phyloP scores from a whole-genome alignment of 257 asterid species.

The Cruciata laevipes region DNA sequence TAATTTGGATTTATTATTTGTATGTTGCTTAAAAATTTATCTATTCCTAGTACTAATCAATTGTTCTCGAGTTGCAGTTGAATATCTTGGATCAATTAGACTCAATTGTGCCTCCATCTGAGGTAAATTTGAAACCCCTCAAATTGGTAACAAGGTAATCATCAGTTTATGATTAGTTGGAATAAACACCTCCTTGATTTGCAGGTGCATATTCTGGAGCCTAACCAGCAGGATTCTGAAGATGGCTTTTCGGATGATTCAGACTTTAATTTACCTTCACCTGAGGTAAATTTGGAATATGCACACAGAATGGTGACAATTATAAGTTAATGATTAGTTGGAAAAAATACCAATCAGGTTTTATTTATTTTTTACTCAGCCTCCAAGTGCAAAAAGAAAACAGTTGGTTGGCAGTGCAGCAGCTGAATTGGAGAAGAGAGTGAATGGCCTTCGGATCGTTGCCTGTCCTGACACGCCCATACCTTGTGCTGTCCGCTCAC shows the following conservation, averaged over 20 bases:
- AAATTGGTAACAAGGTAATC: neutral
- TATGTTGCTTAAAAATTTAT: neutral
- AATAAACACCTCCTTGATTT: neutral
- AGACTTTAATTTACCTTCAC: neutral
- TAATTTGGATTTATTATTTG: slow-evolving; percentile 10
- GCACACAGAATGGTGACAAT: neutral
- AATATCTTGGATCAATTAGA: slow-evolving; percentile 14
- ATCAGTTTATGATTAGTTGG: neutral
- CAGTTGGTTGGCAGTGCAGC: slow-evolving; percentile 11
- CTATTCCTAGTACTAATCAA: neutral
- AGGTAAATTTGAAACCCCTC: neutral
- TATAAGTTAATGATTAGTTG: neutral
- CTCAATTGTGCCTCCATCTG: neutral
- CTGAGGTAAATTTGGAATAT: neutral
- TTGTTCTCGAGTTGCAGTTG: slow-evolving; percentile 28
- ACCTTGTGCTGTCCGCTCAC: slow-evolving; percentile 6
- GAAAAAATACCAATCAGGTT: neutral
- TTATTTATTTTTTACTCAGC: slow-evolving; percentile 33
- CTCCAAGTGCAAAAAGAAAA: slow-evolving; percentile 17
- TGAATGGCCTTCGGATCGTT: neutral
- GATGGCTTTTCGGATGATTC: too few relatives aligned
- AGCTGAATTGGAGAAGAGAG: slow-evolving; percentile 11
- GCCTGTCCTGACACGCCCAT: neutral
- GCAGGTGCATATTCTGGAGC: too few relatives aligned
- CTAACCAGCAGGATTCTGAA: too few relatives aligned